Conservation (phyloP, 73 alveolate genomes). For the Loxodes magnus region DNA sequence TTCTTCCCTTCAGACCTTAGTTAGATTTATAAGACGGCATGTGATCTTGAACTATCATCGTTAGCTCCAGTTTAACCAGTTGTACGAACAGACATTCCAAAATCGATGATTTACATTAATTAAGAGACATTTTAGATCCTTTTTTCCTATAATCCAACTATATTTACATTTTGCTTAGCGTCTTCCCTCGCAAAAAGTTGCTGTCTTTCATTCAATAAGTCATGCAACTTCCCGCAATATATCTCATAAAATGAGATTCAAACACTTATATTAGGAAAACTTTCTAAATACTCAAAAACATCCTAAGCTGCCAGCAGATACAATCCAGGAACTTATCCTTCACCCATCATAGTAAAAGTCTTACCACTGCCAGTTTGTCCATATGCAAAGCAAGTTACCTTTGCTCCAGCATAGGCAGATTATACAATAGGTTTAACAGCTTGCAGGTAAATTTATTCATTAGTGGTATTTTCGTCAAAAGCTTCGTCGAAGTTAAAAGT, state of each 20-base stretch:
- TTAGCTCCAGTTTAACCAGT: constrained; percentile 55
- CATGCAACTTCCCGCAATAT: constrained; percentile 98
- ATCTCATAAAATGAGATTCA: constrained; percentile 96
- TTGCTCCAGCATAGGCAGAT: constrained; percentile 84
- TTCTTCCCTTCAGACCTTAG: constrained; percentile 27
- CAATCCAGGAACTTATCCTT: constrained; percentile 80
- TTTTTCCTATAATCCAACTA: constrained; percentile 84
- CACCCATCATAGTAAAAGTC: constrained; percentile 78
- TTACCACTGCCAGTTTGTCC: constrained; percentile 94
- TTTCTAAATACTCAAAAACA: constrained; percentile 46
- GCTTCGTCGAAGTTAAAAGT: constrained; percentile 89
- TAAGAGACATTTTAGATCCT: constrained; percentile 47
- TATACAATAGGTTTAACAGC: constrained; percentile 95
- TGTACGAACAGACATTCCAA: constrained; percentile 57
- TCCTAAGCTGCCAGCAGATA: constrained; percentile 95
- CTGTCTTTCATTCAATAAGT: constrained; percentile 86
- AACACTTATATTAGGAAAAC: constrained; percentile 53
- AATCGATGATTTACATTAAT: constrained; percentile 59
- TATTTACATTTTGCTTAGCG: constrained; percentile 93
- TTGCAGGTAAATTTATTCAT: constrained; percentile 79
- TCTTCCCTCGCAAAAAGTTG: constrained; percentile 95
- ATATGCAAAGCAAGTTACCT: constrained; percentile 83
- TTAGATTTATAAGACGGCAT: constrained; percentile 31
- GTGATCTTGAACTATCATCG: constrained; percentile 46
- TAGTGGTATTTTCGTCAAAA: constrained; percentile 79